Percentiles rank a stretch among this genome's conserved stretches.
These are phyloP conservation scores for Penium margaritaceum DNA, from an alignment of 139 green algal genomes.

Conservation along the genomic window DNA sequence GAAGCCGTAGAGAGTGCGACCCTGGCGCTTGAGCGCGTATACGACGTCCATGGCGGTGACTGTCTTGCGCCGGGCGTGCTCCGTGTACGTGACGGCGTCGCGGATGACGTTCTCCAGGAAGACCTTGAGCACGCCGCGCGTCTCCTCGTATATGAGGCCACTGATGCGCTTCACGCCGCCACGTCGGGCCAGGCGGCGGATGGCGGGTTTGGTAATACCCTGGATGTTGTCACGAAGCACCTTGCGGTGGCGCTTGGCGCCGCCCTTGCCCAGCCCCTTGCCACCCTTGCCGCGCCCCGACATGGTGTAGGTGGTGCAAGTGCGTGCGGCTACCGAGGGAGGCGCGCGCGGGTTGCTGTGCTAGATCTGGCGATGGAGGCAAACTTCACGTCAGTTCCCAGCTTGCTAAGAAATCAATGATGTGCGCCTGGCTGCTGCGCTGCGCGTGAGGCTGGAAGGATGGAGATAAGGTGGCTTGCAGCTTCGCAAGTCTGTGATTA, in stretches of 20 bases:
- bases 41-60: conserved; percentile 92
- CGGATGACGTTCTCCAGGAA: conserved; percentile 60
- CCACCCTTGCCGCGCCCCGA: conserved; percentile 56
- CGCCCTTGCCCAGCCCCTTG: conserved; percentile 61
- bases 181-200: conserved; percentile 73
- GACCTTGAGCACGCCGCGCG: conserved; percentile 62
- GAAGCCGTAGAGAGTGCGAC: conserved; percentile 91
- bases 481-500: too few species aligned
- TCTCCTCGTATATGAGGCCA: conserved; percentile 87
- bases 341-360: too few species aligned
- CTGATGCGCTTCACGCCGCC: conserved; percentile 73
- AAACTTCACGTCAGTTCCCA: too few species aligned
- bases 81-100: conserved; percentile 93
- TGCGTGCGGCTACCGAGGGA: too few species aligned
- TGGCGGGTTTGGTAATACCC: conserved; percentile 86
- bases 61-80: conserved; percentile 92
- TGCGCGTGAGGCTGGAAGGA: too few species aligned
- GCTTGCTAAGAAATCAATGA: too few species aligned
- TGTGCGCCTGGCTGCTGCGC: too few species aligned
- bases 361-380: too few species aligned
- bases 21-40: conserved; percentile 90
- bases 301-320: too few species aligned
- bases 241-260: conserved; percentile 61
- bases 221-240: conserved; percentile 84
- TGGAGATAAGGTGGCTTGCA: too few species aligned